These are phyloP conservation scores for Fragaria iinumae DNA, from an alignment of 306 rosid species.

Conservation along the genomic window DNA sequence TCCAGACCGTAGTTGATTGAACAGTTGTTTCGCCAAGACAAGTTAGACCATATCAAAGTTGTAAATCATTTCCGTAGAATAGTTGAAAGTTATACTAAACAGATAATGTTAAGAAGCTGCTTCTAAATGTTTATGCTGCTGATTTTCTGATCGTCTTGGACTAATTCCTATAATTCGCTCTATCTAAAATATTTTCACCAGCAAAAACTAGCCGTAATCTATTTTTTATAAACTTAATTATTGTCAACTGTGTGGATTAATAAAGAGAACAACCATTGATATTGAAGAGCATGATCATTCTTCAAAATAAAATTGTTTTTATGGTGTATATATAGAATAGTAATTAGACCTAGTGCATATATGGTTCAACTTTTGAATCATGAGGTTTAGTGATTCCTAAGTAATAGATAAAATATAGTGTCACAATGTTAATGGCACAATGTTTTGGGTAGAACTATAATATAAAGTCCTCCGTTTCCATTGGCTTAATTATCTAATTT, in stretches of 20 bases:
- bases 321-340: not conserved
- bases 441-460: too few relatives aligned
- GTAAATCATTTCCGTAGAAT: not conserved
- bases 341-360: not conserved
- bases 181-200: not conserved
- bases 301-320: not conserved
- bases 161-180: not conserved
- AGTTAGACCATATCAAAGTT: conserved; percentile 6
- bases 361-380: not conserved
- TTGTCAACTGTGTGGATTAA: not conserved
- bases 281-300: not conserved
- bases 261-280: not conserved
- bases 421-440: too few relatives aligned
- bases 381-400: not conserved
- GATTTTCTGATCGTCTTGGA: not conserved
- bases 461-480: not conserved
- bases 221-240: not conserved
- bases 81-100: not conserved
- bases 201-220: not conserved
- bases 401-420: not conserved
- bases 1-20: conserved; percentile 1
- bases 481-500: not conserved
- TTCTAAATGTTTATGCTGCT: not conserved
- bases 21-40: not conserved
- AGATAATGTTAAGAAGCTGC: not conserved